A percentile compares a stretch with the other conserved stretches of the same genome.
Conservation (phyloP, 176 grass and related monocot genomes). For the Musa schizocarpa region DNA sequence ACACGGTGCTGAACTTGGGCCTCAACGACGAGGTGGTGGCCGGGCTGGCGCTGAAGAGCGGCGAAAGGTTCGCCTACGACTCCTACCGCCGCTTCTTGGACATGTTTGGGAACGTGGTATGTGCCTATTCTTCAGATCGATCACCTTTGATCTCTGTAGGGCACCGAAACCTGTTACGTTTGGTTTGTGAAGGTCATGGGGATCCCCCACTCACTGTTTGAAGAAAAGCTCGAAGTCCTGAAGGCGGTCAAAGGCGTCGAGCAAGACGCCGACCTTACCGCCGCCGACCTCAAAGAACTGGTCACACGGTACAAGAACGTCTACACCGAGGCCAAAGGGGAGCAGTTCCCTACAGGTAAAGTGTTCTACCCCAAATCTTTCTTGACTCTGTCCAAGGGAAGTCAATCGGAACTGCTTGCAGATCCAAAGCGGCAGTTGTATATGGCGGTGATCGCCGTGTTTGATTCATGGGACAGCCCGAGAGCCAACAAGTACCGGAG, state of each 20-base stretch:
- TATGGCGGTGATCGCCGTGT: constrained; percentile 65
- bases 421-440: constrained; percentile 73
- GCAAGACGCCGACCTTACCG: constrained; percentile 61
- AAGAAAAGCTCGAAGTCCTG: constrained; percentile 73
- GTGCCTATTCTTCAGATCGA: constrained; percentile 5
- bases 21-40: constrained; percentile 84
- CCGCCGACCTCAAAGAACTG: constrained; percentile 68
- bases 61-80: constrained; percentile 91
- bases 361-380: not conserved
- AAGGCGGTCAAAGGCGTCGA: constrained; percentile 50
- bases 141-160: not conserved
- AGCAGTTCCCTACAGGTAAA: constrained; percentile 68
- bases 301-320: constrained; percentile 77
- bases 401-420: constrained; percentile 1
- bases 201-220: constrained; percentile 63
- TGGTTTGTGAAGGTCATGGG: constrained; percentile 53
- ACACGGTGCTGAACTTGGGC: constrained; percentile 95
- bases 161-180: not conserved
- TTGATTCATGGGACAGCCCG: constrained; percentile 87
- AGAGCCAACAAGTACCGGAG: constrained; percentile 85
- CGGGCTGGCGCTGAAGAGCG: constrained; percentile 70
- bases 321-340: constrained; percentile 73
- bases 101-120: constrained; percentile 96
- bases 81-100: constrained; percentile 92
- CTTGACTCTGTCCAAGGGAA: not conserved